phyloP scores from a whole-genome alignment of 345 rosid genomes.

The Atalantia buxifolia region DNA sequence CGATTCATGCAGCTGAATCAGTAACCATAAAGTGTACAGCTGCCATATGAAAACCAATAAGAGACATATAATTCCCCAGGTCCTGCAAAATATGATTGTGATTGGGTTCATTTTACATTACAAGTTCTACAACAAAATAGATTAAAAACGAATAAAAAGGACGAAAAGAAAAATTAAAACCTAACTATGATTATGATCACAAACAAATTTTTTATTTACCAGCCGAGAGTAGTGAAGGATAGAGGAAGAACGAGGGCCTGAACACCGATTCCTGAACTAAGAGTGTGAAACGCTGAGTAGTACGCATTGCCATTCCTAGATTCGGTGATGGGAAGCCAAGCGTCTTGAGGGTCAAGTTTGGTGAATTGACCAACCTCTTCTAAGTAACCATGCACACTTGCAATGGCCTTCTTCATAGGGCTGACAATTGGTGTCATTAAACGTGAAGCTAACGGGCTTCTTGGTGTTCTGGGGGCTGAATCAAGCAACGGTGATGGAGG shows the following conservation, averaged over 20 bases:
- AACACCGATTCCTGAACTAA: constrained; percentile 49
- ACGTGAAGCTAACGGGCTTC: constrained; percentile 33
- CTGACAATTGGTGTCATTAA: constrained; percentile 39
- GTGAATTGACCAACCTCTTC: constrained; percentile 51
- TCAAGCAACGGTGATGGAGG: constrained; percentile 36
- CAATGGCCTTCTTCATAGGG: constrained; percentile 51
- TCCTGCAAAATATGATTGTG: constrained; percentile 32
- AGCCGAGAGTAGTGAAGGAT: constrained; percentile 50
- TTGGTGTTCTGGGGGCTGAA: constrained; percentile 28
- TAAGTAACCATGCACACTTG: constrained; percentile 37
- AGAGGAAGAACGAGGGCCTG: constrained; percentile 66
- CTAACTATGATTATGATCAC: not conserved
- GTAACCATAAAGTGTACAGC: constrained; percentile 51
- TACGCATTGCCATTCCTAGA: constrained; percentile 54
- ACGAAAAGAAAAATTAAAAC: not conserved
- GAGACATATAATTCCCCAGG: constrained; percentile 43
- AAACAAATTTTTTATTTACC: constrained; percentile 19
- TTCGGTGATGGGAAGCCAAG: constrained; percentile 69
- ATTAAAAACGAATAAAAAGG: not conserved
- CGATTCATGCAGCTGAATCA: constrained; percentile 57
- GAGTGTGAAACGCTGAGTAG: constrained; percentile 54
- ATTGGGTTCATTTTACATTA: not conserved
- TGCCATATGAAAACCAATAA: constrained; percentile 51
- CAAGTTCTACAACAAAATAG: too few species aligned
- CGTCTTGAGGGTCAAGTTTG: constrained; percentile 48